Evolutionary conservation across 495 filamentous ascomycete species (phyloP).

Genomic region (Penicillium diatomitis): DNA sequence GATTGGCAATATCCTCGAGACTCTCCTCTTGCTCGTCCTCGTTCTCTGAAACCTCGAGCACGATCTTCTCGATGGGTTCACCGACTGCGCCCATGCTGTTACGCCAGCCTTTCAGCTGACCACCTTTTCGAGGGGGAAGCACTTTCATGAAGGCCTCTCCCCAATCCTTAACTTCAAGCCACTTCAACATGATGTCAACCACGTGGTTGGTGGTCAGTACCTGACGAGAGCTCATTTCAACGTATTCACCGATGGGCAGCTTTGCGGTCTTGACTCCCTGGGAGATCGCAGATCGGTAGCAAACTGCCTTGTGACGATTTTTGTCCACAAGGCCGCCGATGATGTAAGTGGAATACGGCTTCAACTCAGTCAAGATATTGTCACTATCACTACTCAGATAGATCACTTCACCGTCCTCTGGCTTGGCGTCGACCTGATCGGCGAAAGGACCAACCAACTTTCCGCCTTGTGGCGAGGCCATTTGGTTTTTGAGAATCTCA

Average conservation of each 20-base stretch:
- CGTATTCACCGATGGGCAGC: conserved; percentile 84
- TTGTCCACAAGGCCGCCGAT: conserved; percentile 92
- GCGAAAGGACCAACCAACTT: conserved; percentile 45
- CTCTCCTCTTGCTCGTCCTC: conserved; percentile 17
- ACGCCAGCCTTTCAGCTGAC: conserved; percentile 37
- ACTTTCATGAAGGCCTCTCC: conserved; percentile 76
- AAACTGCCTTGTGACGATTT: conserved; percentile 90
- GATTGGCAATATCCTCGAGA: background rate
- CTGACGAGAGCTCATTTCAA: conserved; percentile 74
- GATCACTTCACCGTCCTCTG: conserved; percentile 52
- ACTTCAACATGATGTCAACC: conserved; percentile 87
- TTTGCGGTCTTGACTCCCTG: conserved; percentile 77
- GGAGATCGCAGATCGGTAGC: conserved; percentile 70
- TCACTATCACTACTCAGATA: conserved; percentile 86
- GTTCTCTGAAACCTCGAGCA: conserved; percentile 19
- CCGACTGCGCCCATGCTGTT: conserved; percentile 11
- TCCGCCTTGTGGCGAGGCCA: conserved; percentile 45
- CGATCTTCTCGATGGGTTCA: background rate
- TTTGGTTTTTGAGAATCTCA: conserved; percentile 47
- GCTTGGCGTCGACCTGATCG: conserved; percentile 28
- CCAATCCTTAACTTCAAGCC: conserved; percentile 86
- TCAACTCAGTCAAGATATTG: conserved; percentile 67
- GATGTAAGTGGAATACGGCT: conserved; percentile 81
- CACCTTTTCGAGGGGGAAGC: conserved; percentile 78
- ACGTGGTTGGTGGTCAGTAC: conserved; percentile 93